Evolutionary conservation across 129 eudicot genomes (phyloP), one percentile per base, ranked within the genome.

Genomic region (Cynara cardunculus): DNA sequence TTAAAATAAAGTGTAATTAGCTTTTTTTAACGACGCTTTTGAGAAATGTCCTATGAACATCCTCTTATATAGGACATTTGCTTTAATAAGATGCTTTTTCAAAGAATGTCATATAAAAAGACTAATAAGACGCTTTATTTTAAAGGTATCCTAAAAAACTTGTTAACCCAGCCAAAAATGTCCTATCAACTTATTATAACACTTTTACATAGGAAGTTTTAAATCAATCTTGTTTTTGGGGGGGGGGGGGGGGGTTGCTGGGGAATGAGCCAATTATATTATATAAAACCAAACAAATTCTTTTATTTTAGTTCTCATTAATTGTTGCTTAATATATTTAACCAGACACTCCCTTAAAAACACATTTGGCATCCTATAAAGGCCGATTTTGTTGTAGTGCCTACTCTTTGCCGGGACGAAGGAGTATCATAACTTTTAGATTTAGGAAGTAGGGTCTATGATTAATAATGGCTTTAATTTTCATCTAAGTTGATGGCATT

Each of bases 401-500:
- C 8, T 69, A 35, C 21, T 82, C 31, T 26, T 74, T 82, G 31
- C 12, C 11, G 6, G 37, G 7, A 22, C 34, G 62, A 56, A 31
- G 67, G 37, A 66, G 4, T 78, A 28, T 32, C 24, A 56, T 27
- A 77, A 13, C 64, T 53, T 53, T 4, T 41, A 11, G 53, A 41
- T 41, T 12, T 41, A 10, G 53, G 4, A 41, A 41, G 16, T 41
- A 41, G 53, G 53, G 16, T 11, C 53, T 41, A 41, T 41, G 65
- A 56, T 56, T 5, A 56, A n/a, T 18, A 56, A 7, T 13, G 21
- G 44, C n/a, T n/a, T n/a, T n/a, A n/a, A n/a, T n/a, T 0, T 66
- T 78, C 39, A 64, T 78, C 30, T 71, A 75, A 27, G 31, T 25
- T 76, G 21, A 44, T 69, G 66, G 28, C 26, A 86, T 56, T 66